Base-by-base conservation (phyloP, 805 yeast species). In the Candida fluviatilis region DNA sequence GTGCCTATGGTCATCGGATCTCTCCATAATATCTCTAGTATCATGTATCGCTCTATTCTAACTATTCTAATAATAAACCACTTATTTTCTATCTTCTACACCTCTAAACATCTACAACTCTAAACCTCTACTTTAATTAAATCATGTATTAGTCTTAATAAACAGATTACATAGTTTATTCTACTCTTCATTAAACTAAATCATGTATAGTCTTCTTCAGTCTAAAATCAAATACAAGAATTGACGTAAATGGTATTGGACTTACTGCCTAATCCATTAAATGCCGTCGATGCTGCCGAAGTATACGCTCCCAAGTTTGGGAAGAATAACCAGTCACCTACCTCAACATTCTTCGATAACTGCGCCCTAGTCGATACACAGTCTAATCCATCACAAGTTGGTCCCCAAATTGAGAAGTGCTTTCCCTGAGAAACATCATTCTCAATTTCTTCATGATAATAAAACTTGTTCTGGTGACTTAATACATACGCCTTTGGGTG, bases 321-420 rank as follows among this genome's bases (percentile, higher is more conserved):
- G 64, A 91, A 90, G 61, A 80, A 87, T 40, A 91, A 57, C 98
- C 98, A 91, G 59, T 91, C 98, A 6, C 97, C 98, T 31, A 84
- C 82, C 15, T 70, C 67, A 31, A 88, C 79, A 28, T 79, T 78
- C 38, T 74, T 69, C 14, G 80, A 69, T 52, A 91, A 68, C 25
- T 49, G 50, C 42, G 78, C 66, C 26, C 66, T 69, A 34, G 68
- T 58, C 14, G 84, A 59, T 41, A 91, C 78, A 59, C 95, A 84
- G 60, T 91, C 99, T 46, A 91, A 71, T 3, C 97, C 97, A 63
- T 91, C 99, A 66, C 99, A 91, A 14, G 98, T 91, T 32, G 98
- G 99, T 4, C 99, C 99, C 99, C 99, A 91, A 43, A 93, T 73
- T 3, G 95, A 85, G 37, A 75, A 82, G 46, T 59, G 52, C 30